Base-by-base conservation (phyloP, 495 filamentous ascomycete species). In the Hypoxylon perforatum region DNA sequence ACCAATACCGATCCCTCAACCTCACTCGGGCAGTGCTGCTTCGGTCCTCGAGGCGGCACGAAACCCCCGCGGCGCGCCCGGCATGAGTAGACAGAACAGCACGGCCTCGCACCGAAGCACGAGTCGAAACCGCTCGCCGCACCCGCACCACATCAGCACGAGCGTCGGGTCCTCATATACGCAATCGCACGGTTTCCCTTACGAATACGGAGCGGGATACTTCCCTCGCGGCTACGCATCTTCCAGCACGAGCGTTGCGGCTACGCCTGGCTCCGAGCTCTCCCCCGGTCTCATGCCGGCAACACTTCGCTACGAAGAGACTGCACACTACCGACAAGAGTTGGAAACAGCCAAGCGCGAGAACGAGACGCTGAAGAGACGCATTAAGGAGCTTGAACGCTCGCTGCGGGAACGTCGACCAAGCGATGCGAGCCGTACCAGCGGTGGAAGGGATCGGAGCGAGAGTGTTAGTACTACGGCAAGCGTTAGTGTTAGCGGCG, bases 331-430 rank as follows among this genome's bases (percentile, higher is more conserved):
- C 57, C 84, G 87, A 39, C 80, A 82, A 47, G 92, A 96, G 71
- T 70, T 95, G 11, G 92, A 96, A 46, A 76, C 77, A 5, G 85
- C 90, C 36, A 92, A 90, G 76, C 79, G 83, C 9, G 93, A 97
- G 78, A 97, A 97, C 70, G 93, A 96, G 56, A 73, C 80, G 36
- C 80, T 97, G 44, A 89, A 89, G 67, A 80, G 84, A 49, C 85
- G 91, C 18, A 86, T 97, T 19, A 83, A 88, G 48, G 92, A 94
- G 61, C 77, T 96, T 28, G 93, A 96, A 69, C 72, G 81, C 10
- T 72, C 74, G 55, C 67, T 86, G 39, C 77, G 79, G 5, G 79
- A 80, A 6, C 76, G 80, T 15, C 72, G 81, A 57, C 77, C 75
- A 25, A 81, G 81, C 56, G 81, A 82, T 61, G 71, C 74, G 1